Base-by-base conservation (phyloP, 768 basidiomycete genomes). In the Termitomyces sp. region DNA sequence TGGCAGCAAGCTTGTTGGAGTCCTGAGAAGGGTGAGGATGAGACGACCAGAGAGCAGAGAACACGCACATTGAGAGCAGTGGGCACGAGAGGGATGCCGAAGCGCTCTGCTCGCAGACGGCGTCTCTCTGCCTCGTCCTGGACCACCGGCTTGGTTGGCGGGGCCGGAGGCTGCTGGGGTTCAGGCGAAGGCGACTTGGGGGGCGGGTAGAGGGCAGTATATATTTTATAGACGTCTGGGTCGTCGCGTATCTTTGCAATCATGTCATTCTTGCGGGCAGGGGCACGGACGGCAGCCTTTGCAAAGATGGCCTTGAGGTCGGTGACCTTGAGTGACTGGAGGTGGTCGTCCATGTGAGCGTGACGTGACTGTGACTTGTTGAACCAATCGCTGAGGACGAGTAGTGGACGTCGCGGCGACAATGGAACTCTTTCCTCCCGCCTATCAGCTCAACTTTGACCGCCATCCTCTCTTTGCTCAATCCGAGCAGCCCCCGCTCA, bases 281-380 rank as follows among this genome's bases (percentile, higher is more conserved):
- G 79, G 34, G 77, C 68, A 5, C 80, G 47, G 55, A 83, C 72
- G 36, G 67, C 58, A 22, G 86, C 88, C 46, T 75, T 77, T 53
- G 75, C 43, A 67, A 89, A 82, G 59, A 89, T 81, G 56, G 82
- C 77, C 65, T 75, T 84, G 70, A 90, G 83, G 63, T 90, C 88
- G 36, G 80, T 79, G 67, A 89, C 88, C 70, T 87, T 89, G 75
- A 90, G 83, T 0, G 84, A 72, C 70, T 84, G 86, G 58, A 76
- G 74, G 66, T 77, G 74, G 27, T 67, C 34, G 61, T 73, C 72
- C 63, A 62, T 56, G 59, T 57, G 52, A 55, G 50, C 53, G 67
- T 60, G 65, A 61, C 33, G 65, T 67, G 63, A 62, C 53, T 58
- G 56, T 62, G 62, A 67, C 62, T 24, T 52, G 24, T 54, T 68